Evolutionary conservation across 2,329 filamentous ascomycete species (phyloP).

Genomic region (Endoconidiophora laricicola): DNA sequence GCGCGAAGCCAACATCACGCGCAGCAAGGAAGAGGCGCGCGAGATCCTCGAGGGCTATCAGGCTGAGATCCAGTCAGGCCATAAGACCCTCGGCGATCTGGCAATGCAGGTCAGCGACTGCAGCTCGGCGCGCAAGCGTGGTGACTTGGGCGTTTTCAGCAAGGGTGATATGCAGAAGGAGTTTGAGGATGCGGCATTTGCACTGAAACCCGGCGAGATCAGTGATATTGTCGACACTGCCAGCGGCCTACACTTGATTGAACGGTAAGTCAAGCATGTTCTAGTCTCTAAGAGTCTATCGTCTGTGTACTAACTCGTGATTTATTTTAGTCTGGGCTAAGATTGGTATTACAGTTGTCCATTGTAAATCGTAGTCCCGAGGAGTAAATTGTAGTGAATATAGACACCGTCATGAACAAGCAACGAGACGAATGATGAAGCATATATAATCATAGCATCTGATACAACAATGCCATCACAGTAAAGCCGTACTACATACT

Average conservation of each 20-base stretch:
- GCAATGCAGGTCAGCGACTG: constrained; percentile 86
- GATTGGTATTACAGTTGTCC: not conserved
- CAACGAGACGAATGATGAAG: not conserved
- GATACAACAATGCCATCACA: too few relatives aligned
- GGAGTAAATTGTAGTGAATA: too few relatives aligned
- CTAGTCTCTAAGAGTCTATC: not conserved
- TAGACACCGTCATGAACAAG: not conserved
- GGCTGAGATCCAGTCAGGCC: constrained; percentile 54
- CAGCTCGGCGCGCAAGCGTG: constrained; percentile 83
- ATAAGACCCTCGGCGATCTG: constrained; percentile 59
- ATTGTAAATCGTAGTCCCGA: too few relatives aligned
- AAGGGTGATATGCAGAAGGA: constrained; percentile 96
- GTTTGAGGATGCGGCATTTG: constrained; percentile 92
- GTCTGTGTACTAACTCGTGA: not conserved
- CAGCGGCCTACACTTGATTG: constrained; percentile 87
- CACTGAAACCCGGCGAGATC: constrained; percentile 70
- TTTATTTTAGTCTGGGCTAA: not conserved
- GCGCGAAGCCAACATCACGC: constrained; percentile 76
- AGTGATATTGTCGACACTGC: constrained; percentile 81
- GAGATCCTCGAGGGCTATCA: constrained; percentile 62
- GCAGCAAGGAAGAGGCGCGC: constrained; percentile 73
- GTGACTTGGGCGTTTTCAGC: constrained; percentile 90
- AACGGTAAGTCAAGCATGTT: constrained; percentile 44
- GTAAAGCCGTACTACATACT: too few relatives aligned
- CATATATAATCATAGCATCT: too few relatives aligned